Evolutionary conservation across 228 moss, liverwort and hornwort genomes (phyloP).

Genomic region (Sphagnum magellanicum): DNA sequence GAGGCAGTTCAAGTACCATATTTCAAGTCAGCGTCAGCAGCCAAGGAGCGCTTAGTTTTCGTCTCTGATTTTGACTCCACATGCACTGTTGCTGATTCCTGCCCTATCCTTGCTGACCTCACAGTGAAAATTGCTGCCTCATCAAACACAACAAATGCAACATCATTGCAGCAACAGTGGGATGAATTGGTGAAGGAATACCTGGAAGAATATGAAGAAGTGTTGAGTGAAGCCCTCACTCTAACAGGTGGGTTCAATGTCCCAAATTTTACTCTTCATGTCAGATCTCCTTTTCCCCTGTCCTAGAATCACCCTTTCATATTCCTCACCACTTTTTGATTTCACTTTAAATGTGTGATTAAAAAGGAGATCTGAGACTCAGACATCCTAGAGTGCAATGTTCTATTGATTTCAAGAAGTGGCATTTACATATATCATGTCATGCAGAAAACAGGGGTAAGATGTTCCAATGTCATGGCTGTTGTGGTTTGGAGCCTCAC

Average conservation of each 20-base stretch:
- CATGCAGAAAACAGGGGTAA: too few species aligned
- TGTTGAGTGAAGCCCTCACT: background rate
- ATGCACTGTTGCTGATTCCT: conserved; percentile 77
- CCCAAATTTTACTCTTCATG: too few species aligned
- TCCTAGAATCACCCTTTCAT: too few species aligned
- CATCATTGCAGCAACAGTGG: conserved; percentile 50
- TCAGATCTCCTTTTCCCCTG: too few species aligned
- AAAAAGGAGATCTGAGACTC: too few species aligned
- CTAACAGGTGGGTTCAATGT: too few species aligned
- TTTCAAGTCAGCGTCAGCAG: conserved; percentile 27
- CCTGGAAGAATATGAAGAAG: conserved; percentile 42
- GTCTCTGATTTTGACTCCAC: conserved; percentile 92
- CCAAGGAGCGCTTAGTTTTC: conserved; percentile 34
- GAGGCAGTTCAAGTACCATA: conserved; percentile 38
- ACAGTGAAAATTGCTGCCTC: conserved; percentile 34
- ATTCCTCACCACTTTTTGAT: too few species aligned
- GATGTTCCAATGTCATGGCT: too few species aligned
- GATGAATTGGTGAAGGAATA: conserved; percentile 57
- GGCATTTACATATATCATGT: too few species aligned
- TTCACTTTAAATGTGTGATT: too few species aligned
- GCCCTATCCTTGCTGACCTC: conserved; percentile 62
- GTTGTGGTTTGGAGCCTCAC: too few species aligned
- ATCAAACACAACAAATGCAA: conserved; percentile 12
- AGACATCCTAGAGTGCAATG: background rate
- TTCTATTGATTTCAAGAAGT: conserved; percentile 7